Evolutionary conservation across 1,284 basidiomycete species (phyloP).

Genomic region (Sporisorium scitamineum): DNA sequence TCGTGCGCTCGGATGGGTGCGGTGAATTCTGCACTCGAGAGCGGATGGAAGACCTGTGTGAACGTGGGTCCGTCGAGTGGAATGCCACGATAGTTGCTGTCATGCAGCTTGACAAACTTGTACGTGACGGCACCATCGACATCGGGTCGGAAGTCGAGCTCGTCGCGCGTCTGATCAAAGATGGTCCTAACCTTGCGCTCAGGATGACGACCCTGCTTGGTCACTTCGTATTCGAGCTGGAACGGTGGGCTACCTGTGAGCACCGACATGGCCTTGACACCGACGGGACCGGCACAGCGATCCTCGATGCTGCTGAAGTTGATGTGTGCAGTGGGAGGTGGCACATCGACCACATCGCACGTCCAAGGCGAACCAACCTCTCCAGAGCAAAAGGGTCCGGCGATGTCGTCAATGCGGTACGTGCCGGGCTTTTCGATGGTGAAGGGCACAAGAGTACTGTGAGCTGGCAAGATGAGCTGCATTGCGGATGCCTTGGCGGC

Average conservation of each 20-base stretch:
- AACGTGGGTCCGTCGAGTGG: conserved; percentile 64
- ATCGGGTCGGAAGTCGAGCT: conserved; percentile 87
- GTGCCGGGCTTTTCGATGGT: conserved; percentile 76
- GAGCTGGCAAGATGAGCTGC: conserved; percentile 37
- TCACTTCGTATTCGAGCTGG: conserved; percentile 82
- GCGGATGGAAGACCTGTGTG: conserved; percentile 65
- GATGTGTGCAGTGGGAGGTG: conserved; percentile 82
- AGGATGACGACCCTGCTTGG: conserved; percentile 71
- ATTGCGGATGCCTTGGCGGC: conserved; percentile 33
- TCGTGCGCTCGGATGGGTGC: conserved; percentile 41
- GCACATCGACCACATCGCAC: conserved; percentile 71
- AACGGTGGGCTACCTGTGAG: conserved; percentile 92
- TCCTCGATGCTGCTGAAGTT: conserved; percentile 88
- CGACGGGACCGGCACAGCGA: conserved; percentile 88
- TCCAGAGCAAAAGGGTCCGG: conserved; percentile 77
- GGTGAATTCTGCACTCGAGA: conserved; percentile 63
- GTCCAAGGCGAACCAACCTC: conserved; percentile 60
- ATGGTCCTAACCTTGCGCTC: conserved; percentile 71
- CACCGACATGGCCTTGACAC: conserved; percentile 86
- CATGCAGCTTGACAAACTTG: conserved; percentile 82
- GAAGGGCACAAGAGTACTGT: conserved; percentile 18
- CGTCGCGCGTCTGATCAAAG: conserved; percentile 81
- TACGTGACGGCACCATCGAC: conserved; percentile 90
- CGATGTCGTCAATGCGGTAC: conserved; percentile 80
- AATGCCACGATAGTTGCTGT: conserved; percentile 83